Evolutionary conservation across 768 basidiomycete genomes (phyloP).

Genomic region (Trametes cubensis): DNA sequence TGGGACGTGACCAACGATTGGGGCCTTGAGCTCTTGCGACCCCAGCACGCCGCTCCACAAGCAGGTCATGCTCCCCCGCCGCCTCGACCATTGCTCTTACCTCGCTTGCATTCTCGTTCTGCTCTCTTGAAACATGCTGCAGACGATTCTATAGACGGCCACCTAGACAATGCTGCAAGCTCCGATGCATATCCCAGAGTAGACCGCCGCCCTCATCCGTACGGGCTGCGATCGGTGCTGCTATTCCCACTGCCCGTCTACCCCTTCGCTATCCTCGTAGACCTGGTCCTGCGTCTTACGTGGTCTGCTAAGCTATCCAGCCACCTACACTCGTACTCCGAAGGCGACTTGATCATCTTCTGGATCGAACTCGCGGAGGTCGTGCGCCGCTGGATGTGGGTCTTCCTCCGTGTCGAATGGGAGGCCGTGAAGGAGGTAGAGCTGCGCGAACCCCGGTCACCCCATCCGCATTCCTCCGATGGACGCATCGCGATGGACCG

Average conservation of each 20-base stretch:
- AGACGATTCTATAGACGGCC: constrained; percentile 3
- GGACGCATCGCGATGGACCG: constrained; percentile 12
- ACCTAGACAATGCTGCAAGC: constrained; percentile 1
- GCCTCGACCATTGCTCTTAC: constrained; percentile 49
- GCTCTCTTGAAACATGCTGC: constrained; percentile 27
- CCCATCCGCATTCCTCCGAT: constrained; percentile 1
- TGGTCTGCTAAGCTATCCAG: constrained; percentile 92
- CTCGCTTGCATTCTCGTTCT: constrained; percentile 46
- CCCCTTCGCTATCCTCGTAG: constrained; percentile 78
- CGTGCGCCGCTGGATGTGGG: constrained; percentile 95
- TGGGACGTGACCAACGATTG: constrained; percentile 99
- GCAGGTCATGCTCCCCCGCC: constrained; percentile 33
- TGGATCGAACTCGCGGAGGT: constrained; percentile 91
- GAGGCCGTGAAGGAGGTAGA: constrained; percentile 71
- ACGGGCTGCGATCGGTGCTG: constrained; percentile 74
- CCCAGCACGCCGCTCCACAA: constrained; percentile 23
- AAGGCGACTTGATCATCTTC: constrained; percentile 84
- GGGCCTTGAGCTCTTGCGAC: constrained; percentile 77
- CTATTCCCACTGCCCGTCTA: constrained; percentile 84
- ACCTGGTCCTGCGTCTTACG: constrained; percentile 86
- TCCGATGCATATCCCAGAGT: neutral
- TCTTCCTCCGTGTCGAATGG: constrained; percentile 97
- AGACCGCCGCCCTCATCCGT: constrained; percentile 46
- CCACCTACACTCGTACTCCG: constrained; percentile 78
- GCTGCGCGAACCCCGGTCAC: constrained; percentile 20